Conservation (phyloP, 108 stramenopile species). For the Pseudonitzschia multistriata region DNA sequence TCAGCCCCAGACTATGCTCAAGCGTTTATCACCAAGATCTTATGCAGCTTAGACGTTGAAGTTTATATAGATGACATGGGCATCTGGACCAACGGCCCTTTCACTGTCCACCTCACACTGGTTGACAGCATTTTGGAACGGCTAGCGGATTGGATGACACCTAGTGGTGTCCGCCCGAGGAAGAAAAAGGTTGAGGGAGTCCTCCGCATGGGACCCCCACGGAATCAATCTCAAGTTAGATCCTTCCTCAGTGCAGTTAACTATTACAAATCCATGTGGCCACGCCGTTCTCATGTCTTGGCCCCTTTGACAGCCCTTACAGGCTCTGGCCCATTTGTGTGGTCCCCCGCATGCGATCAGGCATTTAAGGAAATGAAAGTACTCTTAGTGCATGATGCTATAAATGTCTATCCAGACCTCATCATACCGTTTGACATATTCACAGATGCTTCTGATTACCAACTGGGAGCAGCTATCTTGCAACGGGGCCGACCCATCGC, state of each 20-base stretch:
- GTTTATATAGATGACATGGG: too few species aligned
- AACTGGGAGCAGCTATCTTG: conserved; percentile 42
- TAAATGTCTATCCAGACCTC: conserved; percentile 36
- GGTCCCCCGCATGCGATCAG: conserved; percentile 1
- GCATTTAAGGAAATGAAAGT: conserved; percentile 14
- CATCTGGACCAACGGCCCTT: too few species aligned
- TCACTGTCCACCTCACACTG: too few species aligned
- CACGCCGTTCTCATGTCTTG: conserved; percentile 34
- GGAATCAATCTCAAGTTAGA: conserved; percentile 20
- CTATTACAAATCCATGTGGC: conserved; percentile 52
- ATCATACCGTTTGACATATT: conserved; percentile 37
- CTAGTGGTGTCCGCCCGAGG: conserved; percentile 29
- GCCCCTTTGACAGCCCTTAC: conserved; percentile 39
- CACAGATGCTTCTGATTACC: conserved; percentile 45
- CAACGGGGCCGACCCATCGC: conserved; percentile 46
- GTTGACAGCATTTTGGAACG: too few species aligned
- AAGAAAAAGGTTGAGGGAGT: conserved; percentile 46
- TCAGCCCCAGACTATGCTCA: too few species aligned
- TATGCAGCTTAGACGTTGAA: too few species aligned
- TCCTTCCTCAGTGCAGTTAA: conserved; percentile 42
- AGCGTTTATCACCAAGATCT: too few species aligned
- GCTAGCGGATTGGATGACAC: conserved; percentile 13
- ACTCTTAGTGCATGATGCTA: conserved; percentile 15
- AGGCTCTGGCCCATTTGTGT: too few species aligned
- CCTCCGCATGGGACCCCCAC: conserved; percentile 24